Conservation (phyloP, 1,284 basidiomycete genomes). For the Amylostereum chailletii region DNA sequence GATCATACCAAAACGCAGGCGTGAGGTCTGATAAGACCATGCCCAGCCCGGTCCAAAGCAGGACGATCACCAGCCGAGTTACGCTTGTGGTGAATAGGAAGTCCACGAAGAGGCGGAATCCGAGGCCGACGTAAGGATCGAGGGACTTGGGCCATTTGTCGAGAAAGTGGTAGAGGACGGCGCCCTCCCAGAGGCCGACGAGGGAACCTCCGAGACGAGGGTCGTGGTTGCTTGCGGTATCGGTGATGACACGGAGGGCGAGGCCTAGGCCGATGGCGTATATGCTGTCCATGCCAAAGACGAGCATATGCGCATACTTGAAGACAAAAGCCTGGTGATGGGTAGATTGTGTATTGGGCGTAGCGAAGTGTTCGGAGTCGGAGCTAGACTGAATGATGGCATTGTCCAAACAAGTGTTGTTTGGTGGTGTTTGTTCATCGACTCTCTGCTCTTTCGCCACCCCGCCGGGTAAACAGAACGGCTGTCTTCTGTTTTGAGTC, state of each 20-base stretch:
- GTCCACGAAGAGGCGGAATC: constrained; percentile 58
- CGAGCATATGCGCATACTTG: constrained; percentile 5
- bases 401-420: too few relatives aligned
- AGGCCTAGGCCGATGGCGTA: constrained; percentile 29
- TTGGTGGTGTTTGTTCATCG: too few relatives aligned
- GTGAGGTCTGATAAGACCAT: constrained; percentile 61
- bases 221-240: constrained; percentile 37
- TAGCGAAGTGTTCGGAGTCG: too few relatives aligned
- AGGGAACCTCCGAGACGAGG: constrained; percentile 40
- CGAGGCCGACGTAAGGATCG: constrained; percentile 59
- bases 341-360: neutral
- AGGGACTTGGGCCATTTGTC: constrained; percentile 48
- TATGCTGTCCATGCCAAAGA: constrained; percentile 25
- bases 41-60: constrained; percentile 60
- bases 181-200: constrained; percentile 68
- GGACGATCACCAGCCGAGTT: constrained; percentile 43
- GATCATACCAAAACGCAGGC: constrained; percentile 50
- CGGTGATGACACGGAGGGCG: constrained; percentile 25
- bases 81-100: constrained; percentile 55
- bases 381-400: too few relatives aligned
- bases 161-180: constrained; percentile 62
- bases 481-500: too few relatives aligned
- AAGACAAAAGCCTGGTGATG: neutral
- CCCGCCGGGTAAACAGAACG: too few relatives aligned
- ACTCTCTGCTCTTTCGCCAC: too few relatives aligned